Evolutionary conservation across 768 basidiomycete species (phyloP).

Genomic region (Russula olivacea): DNA sequence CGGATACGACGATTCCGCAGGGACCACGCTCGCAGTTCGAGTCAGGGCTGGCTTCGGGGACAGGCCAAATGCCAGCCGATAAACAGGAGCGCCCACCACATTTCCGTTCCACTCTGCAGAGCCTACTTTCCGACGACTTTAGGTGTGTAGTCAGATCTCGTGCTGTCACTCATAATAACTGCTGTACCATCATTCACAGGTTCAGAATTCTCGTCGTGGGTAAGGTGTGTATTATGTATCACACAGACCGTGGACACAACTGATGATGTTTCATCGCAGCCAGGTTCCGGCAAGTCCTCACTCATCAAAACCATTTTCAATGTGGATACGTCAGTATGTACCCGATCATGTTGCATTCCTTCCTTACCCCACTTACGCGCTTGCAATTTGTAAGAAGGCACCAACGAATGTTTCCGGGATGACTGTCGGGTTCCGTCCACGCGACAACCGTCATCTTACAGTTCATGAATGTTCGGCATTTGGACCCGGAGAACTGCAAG

Average conservation of each 20-base stretch:
- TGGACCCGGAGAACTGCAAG: neutral
- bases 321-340: slow-evolving; percentile 9
- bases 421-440: neutral
- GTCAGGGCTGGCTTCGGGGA: too few species aligned
- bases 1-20: too few species aligned
- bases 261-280: neutral
- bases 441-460: neutral
- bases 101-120: neutral
- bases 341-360: neutral
- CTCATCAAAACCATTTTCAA: slow-evolving; percentile 6
- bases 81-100: neutral
- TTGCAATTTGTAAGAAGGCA: neutral
- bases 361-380: neutral
- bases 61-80: too few species aligned
- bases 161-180: neutral
- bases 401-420: neutral
- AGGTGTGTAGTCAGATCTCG: neutral
- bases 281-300: slow-evolving; percentile 11
- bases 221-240: neutral
- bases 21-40: too few species aligned
- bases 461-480: slow-evolving; percentile 1
- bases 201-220: slow-evolving; percentile 16
- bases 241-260: too few species aligned
- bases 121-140: neutral
- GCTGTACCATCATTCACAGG: neutral